phyloP scores from a whole-genome alignment of 176 grass and related monocot species.

The Ensete ventricosum region DNA sequence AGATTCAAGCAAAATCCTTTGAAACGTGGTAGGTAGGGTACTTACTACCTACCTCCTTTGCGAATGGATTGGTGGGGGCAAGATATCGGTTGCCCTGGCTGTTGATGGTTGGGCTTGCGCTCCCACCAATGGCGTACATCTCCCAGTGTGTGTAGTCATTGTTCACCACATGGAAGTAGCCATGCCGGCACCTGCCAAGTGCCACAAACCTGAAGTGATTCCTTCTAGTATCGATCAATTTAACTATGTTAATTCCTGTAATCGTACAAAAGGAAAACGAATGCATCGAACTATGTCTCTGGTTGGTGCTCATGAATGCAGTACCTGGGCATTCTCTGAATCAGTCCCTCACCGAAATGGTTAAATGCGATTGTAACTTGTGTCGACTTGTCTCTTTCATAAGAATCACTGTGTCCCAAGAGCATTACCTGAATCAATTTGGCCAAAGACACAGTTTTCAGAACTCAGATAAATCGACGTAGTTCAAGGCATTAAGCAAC shows the following conservation, averaged over 20 bases:
- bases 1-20: too few relatives aligned
- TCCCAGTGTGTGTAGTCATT: constrained; percentile 13
- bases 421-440: background rate
- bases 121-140: constrained; percentile 8
- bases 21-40: background rate
- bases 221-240: background rate
- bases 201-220: background rate
- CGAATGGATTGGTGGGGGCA: background rate
- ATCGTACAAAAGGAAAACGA: too few relatives aligned
- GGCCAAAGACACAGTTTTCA: too few relatives aligned
- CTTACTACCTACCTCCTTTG: background rate
- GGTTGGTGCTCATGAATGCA: background rate
- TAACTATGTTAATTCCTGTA: background rate
- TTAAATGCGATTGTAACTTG: constrained; percentile 11
- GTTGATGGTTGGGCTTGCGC: constrained; percentile 7
- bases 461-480: too few relatives aligned
- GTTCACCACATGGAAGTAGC: constrained; percentile 12
- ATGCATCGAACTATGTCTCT: background rate
- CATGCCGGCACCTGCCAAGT: constrained; percentile 1
- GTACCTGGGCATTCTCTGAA: constrained; percentile 9
- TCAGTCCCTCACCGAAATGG: constrained; percentile 1
- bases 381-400: background rate
- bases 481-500: too few relatives aligned
- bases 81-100: constrained; percentile 11
- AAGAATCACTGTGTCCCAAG: constrained; percentile 9